These are phyloP conservation scores for Murraya paniculata DNA, from an alignment of 345 rosid species.

Conservation along the genomic window DNA sequence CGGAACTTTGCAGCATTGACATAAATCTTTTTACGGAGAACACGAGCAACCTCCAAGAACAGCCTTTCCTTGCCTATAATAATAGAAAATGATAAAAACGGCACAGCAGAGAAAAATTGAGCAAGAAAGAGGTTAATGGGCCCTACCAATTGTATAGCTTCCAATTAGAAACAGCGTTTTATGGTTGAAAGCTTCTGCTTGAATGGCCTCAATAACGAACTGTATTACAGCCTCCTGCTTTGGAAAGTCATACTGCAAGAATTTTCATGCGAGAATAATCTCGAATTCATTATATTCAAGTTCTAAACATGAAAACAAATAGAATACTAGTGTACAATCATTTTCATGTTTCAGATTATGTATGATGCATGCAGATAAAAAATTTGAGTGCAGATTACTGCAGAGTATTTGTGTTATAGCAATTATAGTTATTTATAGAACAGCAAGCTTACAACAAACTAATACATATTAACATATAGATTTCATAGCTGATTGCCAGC, in stretches of 20 bases:
- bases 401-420: background rate
- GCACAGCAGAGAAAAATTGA: background rate
- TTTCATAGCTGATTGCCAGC: background rate
- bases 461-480: background rate
- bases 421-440: background rate
- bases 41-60: slow-evolving; percentile 90
- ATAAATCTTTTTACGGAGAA: slow-evolving; percentile 60
- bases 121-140: background rate
- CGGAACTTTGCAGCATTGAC: slow-evolving; percentile 70
- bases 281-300: background rate
- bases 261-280: slow-evolving; percentile 8
- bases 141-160: slow-evolving; percentile 86
- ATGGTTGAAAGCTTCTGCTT: slow-evolving; percentile 93
- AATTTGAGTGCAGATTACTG: background rate
- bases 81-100: background rate
- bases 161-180: slow-evolving; percentile 87
- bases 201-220: slow-evolving; percentile 91
- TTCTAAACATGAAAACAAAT: background rate
- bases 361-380: background rate
- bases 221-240: slow-evolving; percentile 91
- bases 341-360: background rate
- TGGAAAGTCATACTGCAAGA: slow-evolving; percentile 88
- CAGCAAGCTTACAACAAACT: background rate
- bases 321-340: background rate
- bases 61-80: slow-evolving; percentile 82